Evolutionary conservation across 2,329 filamentous ascomycete genomes (phyloP), one percentile per base, ranked within the genome.

Genomic region (Pseudopithomyces chartarum): DNA sequence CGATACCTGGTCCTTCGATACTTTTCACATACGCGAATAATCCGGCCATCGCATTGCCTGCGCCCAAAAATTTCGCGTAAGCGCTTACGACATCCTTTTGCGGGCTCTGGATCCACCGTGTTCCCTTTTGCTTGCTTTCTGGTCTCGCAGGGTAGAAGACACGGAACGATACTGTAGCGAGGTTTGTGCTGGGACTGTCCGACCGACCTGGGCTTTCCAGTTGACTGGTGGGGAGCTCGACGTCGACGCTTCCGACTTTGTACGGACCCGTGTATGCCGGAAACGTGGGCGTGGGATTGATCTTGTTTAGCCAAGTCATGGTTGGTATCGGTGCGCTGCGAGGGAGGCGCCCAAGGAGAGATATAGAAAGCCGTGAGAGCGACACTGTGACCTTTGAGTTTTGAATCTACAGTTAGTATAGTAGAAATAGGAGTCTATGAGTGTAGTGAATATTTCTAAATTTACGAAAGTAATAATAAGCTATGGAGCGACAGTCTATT

Each of bases 71-170:
- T 63, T 87, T 84, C 10, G 88, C 88, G 70, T 95, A 95, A 1
- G 89, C 90, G 15, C 87, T 84, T 8, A 94, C 79, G 69, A 91
- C 89, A 39, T 87, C 86, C 46, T 89, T 79, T 73, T 96, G 91
- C 0, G 92, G 91, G 8, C 84, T 82, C 0, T 91, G 91, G 51
- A 96, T 82, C 91, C 92, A 96, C 65, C 83, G 85, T 54, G 92
- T 88, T 10, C 81, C 81, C 65, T 85, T 85, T 66, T 85, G 81
- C 50, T 76, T 57, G 39, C 68, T 72, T 4, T 68, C 67, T 38
- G 62, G 58, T 32, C 60, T 64, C 26, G 66, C 69, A 1, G 92
- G 92, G 71, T 96, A 96, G 78, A 91, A 96, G 56, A 96, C 82
- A 60, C 92, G 86, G 73, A 91, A 95, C 55, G 90, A 88, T 23